Base-by-base conservation (phyloP, 176 grass and related monocot species). In the Coix lacrymajobi region DNA sequence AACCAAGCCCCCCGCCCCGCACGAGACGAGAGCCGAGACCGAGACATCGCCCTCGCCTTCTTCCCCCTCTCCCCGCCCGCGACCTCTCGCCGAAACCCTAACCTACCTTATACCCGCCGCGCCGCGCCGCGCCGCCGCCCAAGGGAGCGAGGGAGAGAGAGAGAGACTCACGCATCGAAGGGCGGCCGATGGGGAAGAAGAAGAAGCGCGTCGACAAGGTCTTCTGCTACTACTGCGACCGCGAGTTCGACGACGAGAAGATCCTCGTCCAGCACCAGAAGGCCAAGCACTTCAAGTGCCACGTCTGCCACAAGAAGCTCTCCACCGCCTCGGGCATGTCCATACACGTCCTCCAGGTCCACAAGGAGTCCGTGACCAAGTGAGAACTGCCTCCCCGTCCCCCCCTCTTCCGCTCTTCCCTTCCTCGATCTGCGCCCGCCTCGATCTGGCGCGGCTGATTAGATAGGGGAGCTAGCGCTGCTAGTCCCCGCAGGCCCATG, bases 231-330 rank as follows among this genome's bases (percentile, higher is more conserved):
- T 99, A 99, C 81, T 99, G 97, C 87, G 97, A 99, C 83, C 90
- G 97, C 63, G 97, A 99, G 84, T 99, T 99, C 83, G 97, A 99
- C 85, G 97, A 99, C 89, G 97, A 99, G 97, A 99, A 99, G 91
- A 94, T 99, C 87, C 91, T 99, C 25, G 93, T 99, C 37, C 97
- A 99, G 89, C 97, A 99, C 83, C 97, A 99, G 87, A 99, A 99
- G 91, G 97, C 97, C n/a, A 99, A 99, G 87, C 97, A 99, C 78
- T 99, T 99, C 91, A 99, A 99, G 97, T 99, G 97, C 87, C 97
- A 96, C 32, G 97, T 96, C 54, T 99, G 97, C 87, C 97, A 99
- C 80, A 99, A 99, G 83, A 99, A 99, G 89, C 97, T 99, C 80
- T 99, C 97, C 64, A 99, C 97, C 67, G 97, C 97, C 43, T 85